Evolutionary conservation across 2,329 filamentous ascomycete genomes (phyloP).

Genomic region (Fusarium sp.): DNA sequence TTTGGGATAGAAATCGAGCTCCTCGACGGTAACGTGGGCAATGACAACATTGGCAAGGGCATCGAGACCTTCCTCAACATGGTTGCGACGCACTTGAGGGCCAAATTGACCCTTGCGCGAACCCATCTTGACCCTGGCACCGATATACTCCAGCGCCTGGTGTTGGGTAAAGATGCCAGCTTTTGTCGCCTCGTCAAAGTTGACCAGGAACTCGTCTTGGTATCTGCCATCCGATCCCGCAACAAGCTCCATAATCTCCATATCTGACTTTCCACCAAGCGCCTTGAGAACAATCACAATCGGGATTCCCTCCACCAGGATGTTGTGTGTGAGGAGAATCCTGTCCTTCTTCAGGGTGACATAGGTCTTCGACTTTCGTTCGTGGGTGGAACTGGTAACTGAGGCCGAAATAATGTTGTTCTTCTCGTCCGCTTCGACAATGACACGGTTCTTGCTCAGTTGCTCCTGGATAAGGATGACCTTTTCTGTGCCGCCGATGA

Average conservation of each 20-base stretch:
- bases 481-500: slow-evolving; percentile 97
- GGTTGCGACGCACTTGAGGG: slow-evolving; percentile 74
- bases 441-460: slow-evolving; percentile 98
- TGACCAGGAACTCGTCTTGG: slow-evolving; percentile 94
- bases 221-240: slow-evolving; percentile 88
- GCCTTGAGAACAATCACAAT: slow-evolving; percentile 94
- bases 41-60: slow-evolving; percentile 93
- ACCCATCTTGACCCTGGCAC: slow-evolving; percentile 87
- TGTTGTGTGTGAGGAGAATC: slow-evolving; percentile 91
- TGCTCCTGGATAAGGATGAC: slow-evolving; percentile 99
- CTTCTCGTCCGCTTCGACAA: slow-evolving; percentile 92
- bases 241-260: slow-evolving; percentile 92
- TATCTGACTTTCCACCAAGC: slow-evolving; percentile 91
- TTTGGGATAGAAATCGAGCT: slow-evolving; percentile 96
- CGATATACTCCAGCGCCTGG: slow-evolving; percentile 93
- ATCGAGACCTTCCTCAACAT: slow-evolving; percentile 91
- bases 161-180: slow-evolving; percentile 91
- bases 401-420: slow-evolving; percentile 95
- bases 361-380: slow-evolving; percentile 97
- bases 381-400: slow-evolving; percentile 96
- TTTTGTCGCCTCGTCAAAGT: slow-evolving; percentile 91
- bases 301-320: slow-evolving; percentile 91
- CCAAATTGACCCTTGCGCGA: slow-evolving; percentile 68
- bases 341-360: slow-evolving; percentile 94
- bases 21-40: slow-evolving; percentile 91